Evolutionary conservation across 1,139 yeast genomes (phyloP).

Genomic region (Hansenula lynferdii): DNA sequence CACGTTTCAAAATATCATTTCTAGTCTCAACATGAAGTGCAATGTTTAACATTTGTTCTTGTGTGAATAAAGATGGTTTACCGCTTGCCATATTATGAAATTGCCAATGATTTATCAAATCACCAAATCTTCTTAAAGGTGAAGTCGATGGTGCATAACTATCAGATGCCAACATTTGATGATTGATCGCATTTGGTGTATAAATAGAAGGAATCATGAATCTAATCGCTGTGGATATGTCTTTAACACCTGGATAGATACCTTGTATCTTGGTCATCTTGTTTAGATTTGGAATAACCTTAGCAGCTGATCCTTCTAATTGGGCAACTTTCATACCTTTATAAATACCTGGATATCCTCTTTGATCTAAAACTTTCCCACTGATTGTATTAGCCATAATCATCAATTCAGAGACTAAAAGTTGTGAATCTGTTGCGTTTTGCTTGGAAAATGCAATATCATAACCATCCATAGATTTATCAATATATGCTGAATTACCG

Average conservation of each 20-base stretch:
- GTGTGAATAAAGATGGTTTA: constrained; percentile 18
- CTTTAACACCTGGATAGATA: constrained; percentile 24
- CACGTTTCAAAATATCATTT: constrained; percentile 27
- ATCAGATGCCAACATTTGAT: constrained; percentile 60
- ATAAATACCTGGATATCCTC: constrained; percentile 55
- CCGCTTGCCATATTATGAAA: constrained; percentile 30
- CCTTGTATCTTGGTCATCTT: constrained; percentile 21
- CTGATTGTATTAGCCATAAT: constrained; percentile 64
- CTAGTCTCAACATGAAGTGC: constrained; percentile 29
- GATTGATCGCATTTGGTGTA: constrained; percentile 38
- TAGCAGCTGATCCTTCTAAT: constrained; percentile 22
- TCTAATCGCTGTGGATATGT: constrained; percentile 33
- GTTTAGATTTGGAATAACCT: constrained; percentile 25
- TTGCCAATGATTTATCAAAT: constrained; percentile 76
- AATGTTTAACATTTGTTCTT: constrained; percentile 22
- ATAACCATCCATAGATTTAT: constrained; percentile 10
- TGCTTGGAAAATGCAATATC: constrained; percentile 22
- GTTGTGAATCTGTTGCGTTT: constrained; percentile 35
- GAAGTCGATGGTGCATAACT: constrained; percentile 79
- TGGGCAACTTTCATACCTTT: constrained; percentile 40
- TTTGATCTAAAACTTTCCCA: constrained; percentile 43
- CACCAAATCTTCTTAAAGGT: constrained; percentile 85
- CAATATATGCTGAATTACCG: constrained; percentile 5
- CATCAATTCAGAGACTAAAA: constrained; percentile 80
- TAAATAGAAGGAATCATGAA: constrained; percentile 37